Evolutionary conservation across 371 early-diverging fungal species (phyloP).

Genomic region (Lichtheimia corymbifera): DNA sequence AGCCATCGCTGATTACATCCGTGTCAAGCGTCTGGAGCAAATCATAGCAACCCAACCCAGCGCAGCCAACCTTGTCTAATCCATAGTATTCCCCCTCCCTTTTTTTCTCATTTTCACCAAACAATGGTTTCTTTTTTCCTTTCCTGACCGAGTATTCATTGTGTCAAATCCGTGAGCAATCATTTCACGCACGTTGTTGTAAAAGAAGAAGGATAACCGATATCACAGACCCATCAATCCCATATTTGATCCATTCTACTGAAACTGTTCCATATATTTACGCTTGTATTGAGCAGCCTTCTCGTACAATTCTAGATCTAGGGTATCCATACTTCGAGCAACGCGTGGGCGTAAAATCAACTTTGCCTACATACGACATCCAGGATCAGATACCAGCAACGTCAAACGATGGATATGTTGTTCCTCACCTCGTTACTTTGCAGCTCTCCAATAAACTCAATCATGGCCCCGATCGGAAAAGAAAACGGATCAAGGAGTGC

Average conservation of each 20-base stretch:
- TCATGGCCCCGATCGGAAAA: constrained; percentile 1
- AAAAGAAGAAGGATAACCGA: no score
- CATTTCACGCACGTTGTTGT: no score
- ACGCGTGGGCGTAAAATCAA: constrained; percentile 7
- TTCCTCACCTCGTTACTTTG: not conserved
- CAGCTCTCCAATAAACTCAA: constrained; percentile 16
- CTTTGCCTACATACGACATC: not conserved
- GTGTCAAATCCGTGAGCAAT: no score
- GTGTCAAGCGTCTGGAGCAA: constrained; percentile 52
- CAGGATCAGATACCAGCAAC: no score
- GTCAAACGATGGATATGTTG: no score
- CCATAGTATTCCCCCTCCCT: no score
- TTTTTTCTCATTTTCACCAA: no score
- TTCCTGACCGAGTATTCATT: no score
- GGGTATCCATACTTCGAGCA: constrained; percentile 11
- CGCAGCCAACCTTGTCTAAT: constrained; percentile 29
- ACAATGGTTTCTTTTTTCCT: no score
- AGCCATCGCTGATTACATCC: constrained; percentile 48
- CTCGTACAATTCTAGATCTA: constrained; percentile 17
- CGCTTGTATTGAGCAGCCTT: constrained; percentile 8
- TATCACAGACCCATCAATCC: no score
- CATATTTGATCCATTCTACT: no score
- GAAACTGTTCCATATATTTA: not conserved
- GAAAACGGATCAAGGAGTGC: constrained; percentile 10
- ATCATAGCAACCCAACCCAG: constrained; percentile 38